A percentile compares a stretch with the other conserved stretches of the same genome.
Conservation (phyloP, 2,329 filamentous ascomycete genomes). For the Acephala macrosclerotiorum region DNA sequence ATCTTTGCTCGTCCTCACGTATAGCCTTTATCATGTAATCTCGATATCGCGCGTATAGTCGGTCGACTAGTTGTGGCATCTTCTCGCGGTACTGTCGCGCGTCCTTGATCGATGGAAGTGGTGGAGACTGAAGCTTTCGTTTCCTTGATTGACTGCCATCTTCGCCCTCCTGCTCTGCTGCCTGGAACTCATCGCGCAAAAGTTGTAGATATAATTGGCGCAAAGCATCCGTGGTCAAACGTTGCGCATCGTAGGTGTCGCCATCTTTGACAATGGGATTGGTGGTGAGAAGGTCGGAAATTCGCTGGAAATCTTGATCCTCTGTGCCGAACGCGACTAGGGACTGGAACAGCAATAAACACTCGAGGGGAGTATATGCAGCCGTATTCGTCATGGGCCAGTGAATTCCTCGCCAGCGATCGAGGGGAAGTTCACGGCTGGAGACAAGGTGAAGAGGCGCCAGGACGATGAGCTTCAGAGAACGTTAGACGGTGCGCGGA, state of each 20-base stretch:
- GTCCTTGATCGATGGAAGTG: conserved; percentile 70
- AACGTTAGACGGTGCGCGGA: neutral
- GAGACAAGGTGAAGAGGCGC: conserved; percentile 62
- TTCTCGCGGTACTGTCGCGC: conserved; percentile 69
- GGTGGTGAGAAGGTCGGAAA: conserved; percentile 77
- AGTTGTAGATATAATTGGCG: conserved; percentile 80
- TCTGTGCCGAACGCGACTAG: conserved; percentile 73
- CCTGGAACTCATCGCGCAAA: conserved; percentile 74
- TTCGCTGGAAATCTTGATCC: conserved; percentile 70
- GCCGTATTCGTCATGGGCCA: conserved; percentile 64
- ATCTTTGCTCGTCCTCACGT: conserved; percentile 74
- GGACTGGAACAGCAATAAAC: conserved; percentile 83
- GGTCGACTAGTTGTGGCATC: conserved; percentile 73
- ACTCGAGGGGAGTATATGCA: conserved; percentile 85
- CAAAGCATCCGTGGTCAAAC: conserved; percentile 80
- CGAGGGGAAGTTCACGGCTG: conserved; percentile 62
- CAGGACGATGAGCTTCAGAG: conserved; percentile 47
- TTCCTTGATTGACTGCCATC: conserved; percentile 67
- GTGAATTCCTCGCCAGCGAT: conserved; percentile 61
- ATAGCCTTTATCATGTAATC: conserved; percentile 75
- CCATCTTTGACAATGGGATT: conserved; percentile 77
- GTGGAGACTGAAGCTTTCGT: conserved; percentile 74
- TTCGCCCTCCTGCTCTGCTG: conserved; percentile 51
- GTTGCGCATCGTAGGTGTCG: conserved; percentile 73
- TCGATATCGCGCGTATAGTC: conserved; percentile 78